Conservation (phyloP, 305 asterid genomes). For the Fraxinus sp. region DNA sequence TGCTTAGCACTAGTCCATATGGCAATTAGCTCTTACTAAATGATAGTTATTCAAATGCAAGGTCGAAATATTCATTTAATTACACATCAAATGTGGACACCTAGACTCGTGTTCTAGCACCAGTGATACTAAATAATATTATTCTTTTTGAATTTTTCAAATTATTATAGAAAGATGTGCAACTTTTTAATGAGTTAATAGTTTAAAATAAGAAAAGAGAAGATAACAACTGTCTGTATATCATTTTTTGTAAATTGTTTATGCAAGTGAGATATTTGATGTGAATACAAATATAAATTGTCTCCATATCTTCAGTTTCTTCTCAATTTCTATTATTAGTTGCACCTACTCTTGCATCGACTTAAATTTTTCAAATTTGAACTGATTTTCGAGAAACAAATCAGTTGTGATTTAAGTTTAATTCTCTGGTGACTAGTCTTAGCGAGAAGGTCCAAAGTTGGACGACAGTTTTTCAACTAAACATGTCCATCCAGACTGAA, state of each 20-base stretch:
- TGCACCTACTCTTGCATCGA: background rate
- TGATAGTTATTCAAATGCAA: background rate
- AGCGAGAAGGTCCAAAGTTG: background rate
- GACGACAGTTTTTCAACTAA: background rate
- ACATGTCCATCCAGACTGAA: background rate
- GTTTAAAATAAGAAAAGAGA: background rate
- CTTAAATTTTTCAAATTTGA: background rate
- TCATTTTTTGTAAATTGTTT: background rate
- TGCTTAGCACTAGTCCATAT: background rate
- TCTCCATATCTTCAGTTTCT: background rate
- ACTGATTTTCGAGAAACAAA: background rate
- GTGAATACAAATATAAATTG: background rate
- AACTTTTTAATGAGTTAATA: background rate
- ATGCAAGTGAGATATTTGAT: background rate
- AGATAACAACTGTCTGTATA: background rate
- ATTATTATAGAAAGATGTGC: background rate
- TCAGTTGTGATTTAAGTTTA: background rate
- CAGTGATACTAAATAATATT: background rate
- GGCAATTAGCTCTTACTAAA: background rate
- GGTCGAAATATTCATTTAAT: background rate
- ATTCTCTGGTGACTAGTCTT: background rate
- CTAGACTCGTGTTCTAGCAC: too few species aligned
- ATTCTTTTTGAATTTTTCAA: background rate
- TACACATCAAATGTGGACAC: background rate
- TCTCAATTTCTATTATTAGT: background rate